These are phyloP conservation scores for Fusarium virguliforme DNA, from an alignment of 2,329 filamentous ascomycete species.

Conservation along the genomic window DNA sequence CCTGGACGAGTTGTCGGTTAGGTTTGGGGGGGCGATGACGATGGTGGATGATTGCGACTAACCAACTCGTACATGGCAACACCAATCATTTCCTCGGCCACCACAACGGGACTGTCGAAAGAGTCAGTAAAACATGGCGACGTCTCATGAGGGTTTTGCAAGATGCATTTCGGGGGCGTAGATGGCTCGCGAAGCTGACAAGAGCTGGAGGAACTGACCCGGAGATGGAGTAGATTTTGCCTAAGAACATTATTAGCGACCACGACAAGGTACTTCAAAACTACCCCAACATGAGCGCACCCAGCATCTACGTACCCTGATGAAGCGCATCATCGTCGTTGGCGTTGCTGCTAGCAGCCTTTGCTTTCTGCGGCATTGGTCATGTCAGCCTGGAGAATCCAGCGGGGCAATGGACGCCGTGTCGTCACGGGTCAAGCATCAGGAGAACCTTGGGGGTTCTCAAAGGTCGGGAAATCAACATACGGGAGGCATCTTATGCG, in stretches of 20 bases:
- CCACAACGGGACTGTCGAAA: conserved; percentile 82
- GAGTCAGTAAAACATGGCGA: conserved; percentile 53
- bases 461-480: conserved; percentile 55
- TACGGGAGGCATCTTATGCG: conserved; percentile 71
- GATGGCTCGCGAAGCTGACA: conserved; percentile 12
- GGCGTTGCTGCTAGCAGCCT: conserved; percentile 53
- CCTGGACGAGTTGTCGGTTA: conserved; percentile 65
- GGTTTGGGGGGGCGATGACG: conserved; percentile 21
- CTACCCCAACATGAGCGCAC: conserved; percentile 13
- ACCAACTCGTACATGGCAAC: conserved; percentile 99
- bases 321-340: conserved; percentile 58
- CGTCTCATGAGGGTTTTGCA: conserved; percentile 12
- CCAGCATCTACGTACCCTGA: conserved; percentile 57
- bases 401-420: conserved; percentile 30
- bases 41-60: conserved; percentile 55
- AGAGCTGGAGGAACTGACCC: conserved; percentile 65
- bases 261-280: conserved; percentile 37
- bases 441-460: conserved; percentile 24
- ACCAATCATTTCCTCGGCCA: conserved; percentile 98
- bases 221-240: conserved; percentile 75
- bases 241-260: conserved; percentile 56
- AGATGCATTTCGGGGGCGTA: conserved; percentile 21
- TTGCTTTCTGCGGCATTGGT: conserved; percentile 44
- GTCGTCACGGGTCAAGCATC: conserved; percentile 37
- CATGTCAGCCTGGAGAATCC: conserved; percentile 39